phyloP scores from a whole-genome alignment of 2,329 filamentous ascomycete genomes.

The Beauveria bassiana region DNA sequence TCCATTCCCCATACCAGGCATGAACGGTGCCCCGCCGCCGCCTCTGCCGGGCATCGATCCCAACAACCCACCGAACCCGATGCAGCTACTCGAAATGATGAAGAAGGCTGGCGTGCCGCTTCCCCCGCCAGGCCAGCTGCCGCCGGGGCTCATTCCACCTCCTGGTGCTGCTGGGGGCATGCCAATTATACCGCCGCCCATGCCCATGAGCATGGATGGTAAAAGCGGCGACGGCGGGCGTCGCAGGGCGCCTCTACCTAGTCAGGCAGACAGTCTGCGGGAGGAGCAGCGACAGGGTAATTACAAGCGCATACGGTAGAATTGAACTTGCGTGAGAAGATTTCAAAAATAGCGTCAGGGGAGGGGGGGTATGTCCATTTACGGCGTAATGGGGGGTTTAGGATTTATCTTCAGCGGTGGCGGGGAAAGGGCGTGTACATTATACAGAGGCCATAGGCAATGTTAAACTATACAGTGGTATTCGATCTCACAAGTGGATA shows the following conservation, averaged over 20 bases:
- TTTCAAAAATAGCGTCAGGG: too few relatives aligned
- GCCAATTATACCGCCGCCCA: constrained; percentile 30
- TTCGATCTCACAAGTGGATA: too few relatives aligned
- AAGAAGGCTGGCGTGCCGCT: constrained; percentile 56
- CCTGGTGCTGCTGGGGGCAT: constrained; percentile 27
- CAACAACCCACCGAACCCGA: constrained; percentile 52
- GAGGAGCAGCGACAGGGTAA: constrained; percentile 64
- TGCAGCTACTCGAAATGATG: constrained; percentile 56
- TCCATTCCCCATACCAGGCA: constrained; percentile 44
- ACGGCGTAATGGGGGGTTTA: too few relatives aligned
- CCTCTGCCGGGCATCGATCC: constrained; percentile 47
- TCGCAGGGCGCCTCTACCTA: constrained; percentile 65
- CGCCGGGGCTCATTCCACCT: constrained; percentile 38
- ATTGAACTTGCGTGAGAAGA: too few relatives aligned
- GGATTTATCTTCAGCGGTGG: too few relatives aligned
- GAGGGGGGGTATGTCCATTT: too few relatives aligned
- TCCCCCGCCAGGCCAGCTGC: constrained; percentile 42
- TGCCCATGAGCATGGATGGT: constrained; percentile 27
- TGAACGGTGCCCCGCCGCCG: constrained; percentile 43
- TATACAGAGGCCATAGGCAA: too few relatives aligned
- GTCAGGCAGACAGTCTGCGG: constrained; percentile 73
- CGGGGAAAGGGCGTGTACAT: too few relatives aligned
- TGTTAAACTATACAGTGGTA: too few relatives aligned
- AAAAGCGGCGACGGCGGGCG: constrained; percentile 24
- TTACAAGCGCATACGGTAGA: constrained; percentile 35